Evolutionary conservation across 108 stramenopile species (phyloP).

Genomic region (Cyclotella choctawhatcheeana): DNA sequence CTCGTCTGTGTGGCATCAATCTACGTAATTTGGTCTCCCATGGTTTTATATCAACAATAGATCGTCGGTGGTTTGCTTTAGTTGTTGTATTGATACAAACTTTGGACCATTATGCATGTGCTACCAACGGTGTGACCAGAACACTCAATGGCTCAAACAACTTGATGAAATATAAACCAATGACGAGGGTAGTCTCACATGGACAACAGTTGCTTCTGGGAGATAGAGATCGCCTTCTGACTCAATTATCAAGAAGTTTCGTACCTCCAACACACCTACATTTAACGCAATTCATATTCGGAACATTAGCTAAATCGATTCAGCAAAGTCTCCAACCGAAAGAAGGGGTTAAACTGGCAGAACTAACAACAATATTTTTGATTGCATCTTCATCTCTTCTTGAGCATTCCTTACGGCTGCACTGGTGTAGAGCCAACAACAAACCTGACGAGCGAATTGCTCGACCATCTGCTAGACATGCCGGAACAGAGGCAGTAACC

Average conservation of each 20-base stretch:
- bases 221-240: neutral
- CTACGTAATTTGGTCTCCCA: conserved; percentile 75
- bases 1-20: conserved; percentile 56
- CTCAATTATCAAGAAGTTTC: neutral
- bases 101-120: conserved; percentile 13
- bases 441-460: conserved; percentile 51
- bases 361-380: conserved; percentile 31
- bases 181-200: conserved; percentile 11
- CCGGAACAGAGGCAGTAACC: no score
- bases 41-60: conserved; percentile 65
- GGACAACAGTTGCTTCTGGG: conserved; percentile 6
- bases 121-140: neutral
- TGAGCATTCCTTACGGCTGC: conserved; percentile 60
- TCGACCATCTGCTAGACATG: no score
- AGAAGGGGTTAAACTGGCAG: neutral
- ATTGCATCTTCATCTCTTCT: conserved; percentile 49
- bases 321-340: neutral
- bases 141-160: neutral
- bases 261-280: conserved; percentile 22
- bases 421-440: conserved; percentile 67
- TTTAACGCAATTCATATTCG: conserved; percentile 16
- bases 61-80: conserved; percentile 65
- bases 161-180: conserved; percentile 22
- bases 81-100: conserved; percentile 49
- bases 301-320: conserved; percentile 1